Evolutionary conservation across 345 rosid species (phyloP).

Genomic region (Euclidium syriacum): DNA sequence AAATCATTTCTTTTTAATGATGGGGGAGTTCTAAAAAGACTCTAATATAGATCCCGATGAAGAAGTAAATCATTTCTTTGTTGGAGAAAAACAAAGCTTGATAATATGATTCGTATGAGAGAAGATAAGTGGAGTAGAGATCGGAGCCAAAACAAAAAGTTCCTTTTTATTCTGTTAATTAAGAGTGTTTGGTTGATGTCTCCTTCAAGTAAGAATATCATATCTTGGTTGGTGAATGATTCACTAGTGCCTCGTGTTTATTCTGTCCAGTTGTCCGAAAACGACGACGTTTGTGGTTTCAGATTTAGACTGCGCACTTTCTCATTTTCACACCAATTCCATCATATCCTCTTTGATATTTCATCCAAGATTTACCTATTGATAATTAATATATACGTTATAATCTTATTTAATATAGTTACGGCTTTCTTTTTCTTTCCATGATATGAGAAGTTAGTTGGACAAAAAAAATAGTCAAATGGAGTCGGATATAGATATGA

Average conservation of each 20-base stretch:
- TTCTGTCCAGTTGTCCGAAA: slow-evolving; percentile 16
- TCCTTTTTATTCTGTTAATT: slow-evolving; percentile 25
- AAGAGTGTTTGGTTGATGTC: slow-evolving; percentile 23
- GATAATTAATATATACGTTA: no score
- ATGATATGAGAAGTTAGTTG: no score
- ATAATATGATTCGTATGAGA: neutral
- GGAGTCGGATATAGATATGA: no score
- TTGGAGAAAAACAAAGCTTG: slow-evolving; percentile 8
- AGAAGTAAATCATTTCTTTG: no score
- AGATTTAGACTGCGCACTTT: slow-evolving; percentile 25
- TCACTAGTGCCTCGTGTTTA: neutral
- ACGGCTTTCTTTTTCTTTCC: no score
- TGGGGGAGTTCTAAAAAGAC: neutral
- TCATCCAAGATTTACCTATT: neutral
- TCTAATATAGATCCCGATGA: slow-evolving; percentile 1
- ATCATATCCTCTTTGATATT: neutral
- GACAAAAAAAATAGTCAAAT: no score
- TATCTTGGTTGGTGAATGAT: slow-evolving; percentile 29
- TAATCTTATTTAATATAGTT: no score
- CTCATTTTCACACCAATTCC: slow-evolving; percentile 3
- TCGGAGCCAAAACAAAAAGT: slow-evolving; percentile 24
- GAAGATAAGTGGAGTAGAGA: slow-evolving; percentile 11
- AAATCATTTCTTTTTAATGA: neutral
- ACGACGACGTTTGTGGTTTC: slow-evolving; percentile 23
- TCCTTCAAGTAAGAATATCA: slow-evolving; percentile 26